Evolutionary conservation across 2,329 filamentous ascomycete genomes (phyloP), one percentile per base, ranked within the genome.

Genomic region (Fusarium bulbicola): DNA sequence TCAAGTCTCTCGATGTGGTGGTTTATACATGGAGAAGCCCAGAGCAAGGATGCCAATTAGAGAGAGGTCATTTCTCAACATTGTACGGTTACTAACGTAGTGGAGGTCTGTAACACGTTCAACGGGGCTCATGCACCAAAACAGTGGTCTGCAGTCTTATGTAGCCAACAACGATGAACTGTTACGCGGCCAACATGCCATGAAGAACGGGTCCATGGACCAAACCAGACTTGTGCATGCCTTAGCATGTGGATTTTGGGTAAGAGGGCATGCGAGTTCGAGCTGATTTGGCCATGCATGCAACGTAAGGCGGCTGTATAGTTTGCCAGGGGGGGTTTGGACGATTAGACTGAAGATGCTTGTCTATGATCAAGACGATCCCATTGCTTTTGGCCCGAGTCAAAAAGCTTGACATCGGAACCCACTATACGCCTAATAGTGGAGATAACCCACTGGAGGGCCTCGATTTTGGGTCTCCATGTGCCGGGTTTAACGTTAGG

Each of bases 151-250:
- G 47, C 66, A 70, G 59, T 50, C 65, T 57, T 28, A 68, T 63
- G 52, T 58, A 63, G 64, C 67, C 67, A 70, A 56, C 67, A 65
- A 66, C 36, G 40, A 28, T 54, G 47, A 42, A n/a, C 47, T 57
- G 42, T 70, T 54, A 70, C 60, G 67, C 66, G 67, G 66, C 67
- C 67, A 70, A 70, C 67, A 58, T 57, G 58, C 37, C 60, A 70
- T 66, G 54, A 47, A 28, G 20, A 56, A 45, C 50, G 59, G 66
- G 58, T 49, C 37, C 43, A 28, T 50, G 4, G 52, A 63, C 70
- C 46, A 57, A 66, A 69, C 45, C 36, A 73, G 67, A 52, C 45
- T 30, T 49, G n/a, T 73, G 70, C 70, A 59, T 70, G 70, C 47
- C 34, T 59, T 46, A 70, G 59, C 42, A 37, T 53, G 70, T 73